These are phyloP conservation scores for Marasmius sp. DNA, from an alignment of 1,284 basidiomycete genomes.

Conservation along the genomic window DNA sequence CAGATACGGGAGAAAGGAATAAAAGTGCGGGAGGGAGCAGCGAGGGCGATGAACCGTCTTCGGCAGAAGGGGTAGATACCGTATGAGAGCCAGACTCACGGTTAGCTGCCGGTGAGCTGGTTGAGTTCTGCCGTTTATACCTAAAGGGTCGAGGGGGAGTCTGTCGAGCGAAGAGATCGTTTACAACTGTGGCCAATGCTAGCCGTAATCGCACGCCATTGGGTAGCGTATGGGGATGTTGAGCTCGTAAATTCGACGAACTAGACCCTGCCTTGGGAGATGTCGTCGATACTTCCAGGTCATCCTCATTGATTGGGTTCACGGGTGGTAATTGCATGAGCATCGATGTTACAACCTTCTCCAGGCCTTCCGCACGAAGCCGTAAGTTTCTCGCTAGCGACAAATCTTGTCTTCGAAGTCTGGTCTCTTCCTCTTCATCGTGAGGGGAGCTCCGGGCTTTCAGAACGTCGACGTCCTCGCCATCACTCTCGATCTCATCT, in stretches of 20 bases:
- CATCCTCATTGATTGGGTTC: constrained; percentile 51
- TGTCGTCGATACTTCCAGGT: constrained; percentile 46
- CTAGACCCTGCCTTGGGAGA: constrained; percentile 39
- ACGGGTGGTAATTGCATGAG: constrained; percentile 69
- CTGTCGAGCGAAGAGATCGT: constrained; percentile 76
- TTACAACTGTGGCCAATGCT: constrained; percentile 68
- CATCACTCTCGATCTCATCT: constrained; percentile 62
- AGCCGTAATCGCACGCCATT: constrained; percentile 79
- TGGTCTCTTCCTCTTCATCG: constrained; percentile 59
- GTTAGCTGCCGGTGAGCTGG: constrained; percentile 19
- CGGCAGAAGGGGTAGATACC: constrained; percentile 19
- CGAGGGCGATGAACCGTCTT: constrained; percentile 9
- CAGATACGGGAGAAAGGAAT: constrained; percentile 15
- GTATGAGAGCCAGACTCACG: constrained; percentile 14
- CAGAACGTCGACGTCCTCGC: constrained; percentile 55
- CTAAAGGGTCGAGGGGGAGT: constrained; percentile 54
- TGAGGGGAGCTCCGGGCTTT: constrained; percentile 52
- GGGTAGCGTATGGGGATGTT: constrained; percentile 62
- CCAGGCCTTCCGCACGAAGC: constrained; percentile 72
- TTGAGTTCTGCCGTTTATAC: constrained; percentile 37
- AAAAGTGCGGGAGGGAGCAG: constrained; percentile 21
- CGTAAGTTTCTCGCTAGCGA: constrained; percentile 59
- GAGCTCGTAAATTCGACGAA: constrained; percentile 22
- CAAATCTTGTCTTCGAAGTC: constrained; percentile 57
- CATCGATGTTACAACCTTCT: constrained; percentile 79